Conservation (phyloP, 257 asterid genomes). For the Rehmannia glutinosa region DNA sequence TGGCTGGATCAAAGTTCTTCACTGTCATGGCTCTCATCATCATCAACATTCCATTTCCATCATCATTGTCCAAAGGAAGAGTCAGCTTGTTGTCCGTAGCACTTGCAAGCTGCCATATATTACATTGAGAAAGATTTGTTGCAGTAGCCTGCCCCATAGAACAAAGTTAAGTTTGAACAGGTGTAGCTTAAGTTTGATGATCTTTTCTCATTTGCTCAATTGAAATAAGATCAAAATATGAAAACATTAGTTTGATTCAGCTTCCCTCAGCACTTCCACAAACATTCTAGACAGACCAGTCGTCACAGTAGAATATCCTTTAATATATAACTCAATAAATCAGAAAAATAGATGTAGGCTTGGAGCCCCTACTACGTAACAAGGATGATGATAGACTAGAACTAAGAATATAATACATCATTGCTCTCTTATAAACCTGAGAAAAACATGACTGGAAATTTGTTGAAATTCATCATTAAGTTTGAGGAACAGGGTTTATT, state of each 20-base stretch:
- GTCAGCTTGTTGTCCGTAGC: constrained; percentile 38
- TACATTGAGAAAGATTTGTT: constrained; percentile 29
- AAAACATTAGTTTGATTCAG: too few relatives aligned
- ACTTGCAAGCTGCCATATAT: constrained; percentile 49
- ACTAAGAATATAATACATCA: neutral
- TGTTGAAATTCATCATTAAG: neutral
- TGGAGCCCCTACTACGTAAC: neutral
- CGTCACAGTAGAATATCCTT: neutral
- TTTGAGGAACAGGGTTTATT: neutral
- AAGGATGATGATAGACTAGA: neutral
- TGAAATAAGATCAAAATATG: neutral
- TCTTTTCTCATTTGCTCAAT: neutral
- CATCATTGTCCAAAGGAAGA: constrained; percentile 55
- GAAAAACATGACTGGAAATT: neutral
- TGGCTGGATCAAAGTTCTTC: constrained; percentile 73
- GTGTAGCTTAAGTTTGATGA: neutral
- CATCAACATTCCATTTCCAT: constrained; percentile 54
- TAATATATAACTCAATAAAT: neutral
- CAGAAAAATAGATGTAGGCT: neutral
- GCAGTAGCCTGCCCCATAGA: constrained; percentile 58
- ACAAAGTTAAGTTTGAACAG: neutral
- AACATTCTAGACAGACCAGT: too few relatives aligned
- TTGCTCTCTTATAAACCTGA: neutral
- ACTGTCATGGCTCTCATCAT: constrained; percentile 84
- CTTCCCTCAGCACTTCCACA: too few relatives aligned